These are phyloP conservation scores for Crithidia acanthocephali DNA, from an alignment of 208 protist species.

Conservation along the genomic window DNA sequence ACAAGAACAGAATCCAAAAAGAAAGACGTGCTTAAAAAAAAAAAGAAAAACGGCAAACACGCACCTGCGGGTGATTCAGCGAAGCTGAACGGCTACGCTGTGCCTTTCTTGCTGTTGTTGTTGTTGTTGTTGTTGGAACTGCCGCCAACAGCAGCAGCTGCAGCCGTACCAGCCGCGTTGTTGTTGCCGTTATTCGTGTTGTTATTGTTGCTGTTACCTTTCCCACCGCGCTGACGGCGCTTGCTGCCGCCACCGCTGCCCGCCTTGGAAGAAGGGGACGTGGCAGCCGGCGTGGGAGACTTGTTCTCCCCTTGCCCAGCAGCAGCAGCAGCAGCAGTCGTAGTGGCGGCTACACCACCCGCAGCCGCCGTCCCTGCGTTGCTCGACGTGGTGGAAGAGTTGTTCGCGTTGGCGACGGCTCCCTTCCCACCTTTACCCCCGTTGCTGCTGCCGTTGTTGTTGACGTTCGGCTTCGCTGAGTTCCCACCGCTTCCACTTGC, in stretches of 20 bases:
- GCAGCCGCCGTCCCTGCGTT: background rate
- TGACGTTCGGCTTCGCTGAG: background rate
- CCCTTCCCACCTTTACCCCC: background rate
- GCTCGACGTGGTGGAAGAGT: constrained; percentile 12
- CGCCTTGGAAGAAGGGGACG: background rate
- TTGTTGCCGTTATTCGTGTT: constrained; percentile 5
- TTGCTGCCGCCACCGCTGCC: background rate
- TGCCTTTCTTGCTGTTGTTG: constrained; percentile 16
- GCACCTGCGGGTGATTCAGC: no score
- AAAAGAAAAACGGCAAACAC: constrained; percentile 4
- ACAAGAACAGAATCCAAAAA: constrained; percentile 2
- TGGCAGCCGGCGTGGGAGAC: background rate
- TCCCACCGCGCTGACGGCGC: constrained; percentile 14
- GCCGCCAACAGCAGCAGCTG: no score
- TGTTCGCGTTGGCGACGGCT: constrained; percentile 4
- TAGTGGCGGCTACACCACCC: background rate
- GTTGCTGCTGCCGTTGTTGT: background rate
- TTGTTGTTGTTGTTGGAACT: constrained; percentile 22
- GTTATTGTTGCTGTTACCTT: constrained; percentile 13
- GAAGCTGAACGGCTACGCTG: no score
- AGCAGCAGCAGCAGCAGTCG: background rate
- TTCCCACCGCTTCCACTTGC: background rate
- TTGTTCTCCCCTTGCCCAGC: constrained; percentile 1
- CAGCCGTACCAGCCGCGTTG: constrained; percentile 4
- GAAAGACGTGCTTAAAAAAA: constrained; percentile 23